phyloP scores from a whole-genome alignment of 2,329 filamentous ascomycete species.

The Diaporthe aspalathi region DNA sequence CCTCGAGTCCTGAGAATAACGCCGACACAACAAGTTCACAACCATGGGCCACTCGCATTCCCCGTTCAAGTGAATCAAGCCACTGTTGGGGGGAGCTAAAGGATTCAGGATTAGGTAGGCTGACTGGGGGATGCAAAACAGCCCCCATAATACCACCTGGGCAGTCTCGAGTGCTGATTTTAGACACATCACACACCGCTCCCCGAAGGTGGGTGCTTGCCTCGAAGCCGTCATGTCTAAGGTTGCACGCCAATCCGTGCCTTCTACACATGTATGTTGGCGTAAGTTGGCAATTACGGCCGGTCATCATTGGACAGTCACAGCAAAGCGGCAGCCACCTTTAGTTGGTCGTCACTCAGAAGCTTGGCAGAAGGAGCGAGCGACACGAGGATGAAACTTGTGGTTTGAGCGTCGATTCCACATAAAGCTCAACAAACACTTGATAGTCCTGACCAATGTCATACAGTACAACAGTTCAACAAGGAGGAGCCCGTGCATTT shows the following conservation, averaged over 20 bases:
- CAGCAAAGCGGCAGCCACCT: neutral
- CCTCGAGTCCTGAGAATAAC: neutral
- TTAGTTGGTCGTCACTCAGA: neutral
- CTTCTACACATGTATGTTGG: too few species aligned
- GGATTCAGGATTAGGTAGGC: slow-evolving; percentile 28
- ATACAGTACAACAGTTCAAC: neutral
- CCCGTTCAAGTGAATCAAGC: too few species aligned
- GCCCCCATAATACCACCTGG: neutral
- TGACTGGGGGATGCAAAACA: neutral
- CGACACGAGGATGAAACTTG: too few species aligned
- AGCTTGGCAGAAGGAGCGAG: neutral
- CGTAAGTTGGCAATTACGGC: neutral
- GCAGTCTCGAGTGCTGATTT: neutral
- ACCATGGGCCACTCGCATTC: neutral
- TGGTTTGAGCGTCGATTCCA: too few species aligned
- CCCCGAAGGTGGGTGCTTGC: neutral
- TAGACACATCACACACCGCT: neutral
- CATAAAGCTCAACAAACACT: too few species aligned
- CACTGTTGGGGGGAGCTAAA: slow-evolving; percentile 2
- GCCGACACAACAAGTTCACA: slow-evolving; percentile 24
- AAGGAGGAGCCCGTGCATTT: neutral
- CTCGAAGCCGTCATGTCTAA: neutral
- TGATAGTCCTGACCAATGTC: too few species aligned
- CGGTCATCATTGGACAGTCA: neutral
- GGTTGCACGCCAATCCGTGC: neutral